phyloP scores from a whole-genome alignment of 441 rosid species.

The Erodium trifolium region DNA sequence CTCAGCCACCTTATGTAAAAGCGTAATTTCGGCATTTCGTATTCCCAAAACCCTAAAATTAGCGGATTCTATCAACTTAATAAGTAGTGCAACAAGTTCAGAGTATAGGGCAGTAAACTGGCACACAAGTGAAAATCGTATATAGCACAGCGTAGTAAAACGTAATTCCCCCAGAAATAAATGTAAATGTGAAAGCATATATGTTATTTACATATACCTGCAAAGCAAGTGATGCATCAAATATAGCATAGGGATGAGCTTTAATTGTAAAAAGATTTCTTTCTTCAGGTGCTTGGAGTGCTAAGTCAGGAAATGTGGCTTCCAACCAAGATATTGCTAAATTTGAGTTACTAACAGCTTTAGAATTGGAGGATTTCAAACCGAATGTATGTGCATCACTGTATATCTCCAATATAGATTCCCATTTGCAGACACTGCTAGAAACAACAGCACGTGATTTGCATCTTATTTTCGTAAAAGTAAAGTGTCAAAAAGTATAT shows the following conservation, averaged over 20 bases:
- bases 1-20: too few species aligned
- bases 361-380: slow-evolving; percentile 49
- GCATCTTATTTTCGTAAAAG: slow-evolving; percentile 6
- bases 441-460: slow-evolving; percentile 21
- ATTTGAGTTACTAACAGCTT: slow-evolving; percentile 59
- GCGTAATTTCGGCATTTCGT: too few species aligned
- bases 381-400: slow-evolving; percentile 74
- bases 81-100: too few species aligned
- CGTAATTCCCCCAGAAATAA: too few species aligned
- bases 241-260: slow-evolving; percentile 66
- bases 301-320: slow-evolving; percentile 78
- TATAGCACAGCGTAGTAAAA: too few species aligned
- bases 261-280: slow-evolving; percentile 40
- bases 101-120: too few species aligned
- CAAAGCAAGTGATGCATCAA: slow-evolving; percentile 80
- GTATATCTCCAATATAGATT: slow-evolving; percentile 66
- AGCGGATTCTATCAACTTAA: too few species aligned
- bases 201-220: slow-evolving; percentile 46
- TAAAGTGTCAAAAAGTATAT: too few species aligned
- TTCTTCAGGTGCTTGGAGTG: slow-evolving; percentile 40
- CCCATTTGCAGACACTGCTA: slow-evolving; percentile 72
- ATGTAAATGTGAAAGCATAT: not conserved
- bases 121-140: too few species aligned
- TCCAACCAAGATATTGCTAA: slow-evolving; percentile 90
- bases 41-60: too few species aligned